Conservation (phyloP, 2,329 filamentous ascomycete species). For the Aspergillus candidus region DNA sequence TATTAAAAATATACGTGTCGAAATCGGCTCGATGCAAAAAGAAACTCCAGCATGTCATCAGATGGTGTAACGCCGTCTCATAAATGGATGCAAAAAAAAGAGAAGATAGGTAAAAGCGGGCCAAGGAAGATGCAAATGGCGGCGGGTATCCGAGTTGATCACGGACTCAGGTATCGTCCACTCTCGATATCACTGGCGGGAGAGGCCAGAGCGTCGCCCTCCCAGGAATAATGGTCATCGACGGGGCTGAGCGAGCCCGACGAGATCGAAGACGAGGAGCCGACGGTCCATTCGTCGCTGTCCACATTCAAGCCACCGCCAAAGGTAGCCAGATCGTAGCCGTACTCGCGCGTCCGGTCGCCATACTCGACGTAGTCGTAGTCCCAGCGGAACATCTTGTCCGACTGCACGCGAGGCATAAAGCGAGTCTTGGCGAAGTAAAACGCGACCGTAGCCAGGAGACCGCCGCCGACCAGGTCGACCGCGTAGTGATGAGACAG, state of each 20-base stretch:
- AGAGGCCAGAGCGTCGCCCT: conserved; percentile 34
- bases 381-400: conserved; percentile 87
- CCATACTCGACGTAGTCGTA: conserved; percentile 90
- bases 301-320: conserved; percentile 55
- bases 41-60: conserved; percentile 31
- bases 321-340: conserved; percentile 52
- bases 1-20: conserved; percentile 37
- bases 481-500: conserved; percentile 95
- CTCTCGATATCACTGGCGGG: conserved; percentile 35
- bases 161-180: conserved; percentile 24
- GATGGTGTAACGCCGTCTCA: conserved; percentile 32
- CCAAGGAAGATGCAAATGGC: conserved; percentile 18
- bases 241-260: conserved; percentile 58
- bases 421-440: conserved; percentile 76
- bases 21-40: conserved; percentile 36
- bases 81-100: conserved; percentile 28
- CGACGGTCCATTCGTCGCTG: conserved; percentile 85
- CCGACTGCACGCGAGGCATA: conserved; percentile 72
- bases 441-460: conserved; percentile 71
- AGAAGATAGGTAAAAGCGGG: conserved; percentile 5
- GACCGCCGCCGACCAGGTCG: conserved; percentile 78
- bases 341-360: conserved; percentile 50
- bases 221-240: conserved; percentile 51
- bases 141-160: conserved; percentile 13
- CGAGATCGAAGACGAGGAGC: conserved; percentile 71